These are phyloP conservation scores for Aspergillus versicolor DNA, from an alignment of 2,329 filamentous ascomycete species.

Conservation along the genomic window DNA sequence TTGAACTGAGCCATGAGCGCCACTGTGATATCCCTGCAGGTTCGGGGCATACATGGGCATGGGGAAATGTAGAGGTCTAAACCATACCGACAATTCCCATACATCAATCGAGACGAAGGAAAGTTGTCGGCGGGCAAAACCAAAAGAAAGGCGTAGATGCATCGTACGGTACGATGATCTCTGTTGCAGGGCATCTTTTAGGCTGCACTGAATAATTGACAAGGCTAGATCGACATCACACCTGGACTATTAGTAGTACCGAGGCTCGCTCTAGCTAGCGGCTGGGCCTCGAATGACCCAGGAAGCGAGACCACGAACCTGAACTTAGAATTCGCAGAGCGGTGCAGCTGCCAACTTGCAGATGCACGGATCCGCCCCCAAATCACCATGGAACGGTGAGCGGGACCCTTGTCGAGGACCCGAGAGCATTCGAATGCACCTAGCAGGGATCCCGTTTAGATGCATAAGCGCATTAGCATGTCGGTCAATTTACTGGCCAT, in stretches of 20 bases:
- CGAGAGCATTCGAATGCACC: slow-evolving; percentile 13
- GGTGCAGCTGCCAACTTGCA: slow-evolving; percentile 22
- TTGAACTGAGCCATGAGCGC: slow-evolving; percentile 6
- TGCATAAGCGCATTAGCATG: slow-evolving; percentile 29
- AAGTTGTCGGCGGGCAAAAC: neutral
- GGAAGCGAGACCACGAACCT: slow-evolving; percentile 3
- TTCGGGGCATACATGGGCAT: slow-evolving; percentile 9
- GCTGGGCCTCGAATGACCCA: neutral
- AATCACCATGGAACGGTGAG: slow-evolving; percentile 15
- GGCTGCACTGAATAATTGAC: neutral
- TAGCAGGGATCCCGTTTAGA: slow-evolving; percentile 24
- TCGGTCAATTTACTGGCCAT: slow-evolving; percentile 26
- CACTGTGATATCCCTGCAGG: slow-evolving; percentile 18
- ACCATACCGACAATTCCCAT: slow-evolving; percentile 1
- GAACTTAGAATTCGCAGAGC: slow-evolving; percentile 10
- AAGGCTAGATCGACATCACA: neutral
- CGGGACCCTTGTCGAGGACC: slow-evolving; percentile 11
- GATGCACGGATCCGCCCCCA: slow-evolving; percentile 24
- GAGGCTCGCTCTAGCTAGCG: neutral
- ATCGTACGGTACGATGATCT: neutral
- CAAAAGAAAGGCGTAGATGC: neutral
- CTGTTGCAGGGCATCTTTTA: slow-evolving; percentile 2
- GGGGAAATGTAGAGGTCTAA: neutral
- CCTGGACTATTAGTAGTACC: neutral
- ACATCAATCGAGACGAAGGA: slow-evolving; percentile 5